These are phyloP conservation scores for Helicostylum pulchrum DNA, from an alignment of 192 early-diverging fungal species.

Conservation along the genomic window DNA sequence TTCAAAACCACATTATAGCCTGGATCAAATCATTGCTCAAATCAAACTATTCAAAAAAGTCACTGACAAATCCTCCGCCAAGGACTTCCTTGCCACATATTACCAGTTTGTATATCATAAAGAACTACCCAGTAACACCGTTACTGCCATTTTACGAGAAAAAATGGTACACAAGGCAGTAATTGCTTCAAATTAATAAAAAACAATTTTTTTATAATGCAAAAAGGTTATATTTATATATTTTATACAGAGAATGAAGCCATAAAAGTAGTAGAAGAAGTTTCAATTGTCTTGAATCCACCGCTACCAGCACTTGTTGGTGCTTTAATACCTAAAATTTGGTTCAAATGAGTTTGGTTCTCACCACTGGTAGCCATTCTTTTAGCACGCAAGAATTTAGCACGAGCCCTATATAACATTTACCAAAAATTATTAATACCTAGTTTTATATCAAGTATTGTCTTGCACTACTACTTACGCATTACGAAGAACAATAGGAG, in stretches of 20 bases:
- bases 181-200: neutral
- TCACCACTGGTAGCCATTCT: constrained; percentile 39
- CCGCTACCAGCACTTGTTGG: no score
- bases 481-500: constrained; percentile 40
- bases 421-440: no score
- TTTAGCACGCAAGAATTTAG: constrained; percentile 47
- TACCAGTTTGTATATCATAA: neutral
- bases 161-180: neutral
- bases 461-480: constrained; percentile 51
- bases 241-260: neutral
- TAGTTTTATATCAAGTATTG: no score
- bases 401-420: constrained; percentile 45
- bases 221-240: neutral
- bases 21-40: neutral
- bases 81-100: neutral
- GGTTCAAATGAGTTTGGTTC: constrained; percentile 43
- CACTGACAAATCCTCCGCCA: no score
- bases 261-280: constrained; percentile 3
- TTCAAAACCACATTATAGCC: neutral
- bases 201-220: neutral
- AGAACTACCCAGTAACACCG: neutral
- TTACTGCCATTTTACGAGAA: constrained; percentile 4
- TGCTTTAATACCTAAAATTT: constrained; percentile 55
- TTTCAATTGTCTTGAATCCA: neutral
- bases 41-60: neutral